Conservation (phyloP, 176 grass and related monocot species). For the bread wheat (Triticum aestivum) region IWGSC_CS_RefSeq_v2.1 NC_057801.1:715260092-715260591, state of each 20-base stretch:
- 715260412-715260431: neutral
- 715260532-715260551: neutral
- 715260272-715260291: conserved; percentile 47
- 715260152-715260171: neutral
- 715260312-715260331: conserved; percentile 71
- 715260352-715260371: neutral
- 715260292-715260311: conserved; percentile 64
- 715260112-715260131: neutral
- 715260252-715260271: neutral
- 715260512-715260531: neutral
- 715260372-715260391: neutral
- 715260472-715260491: neutral
- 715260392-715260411: neutral
- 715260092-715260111: conserved; percentile 10
- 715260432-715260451: conserved; percentile 39
- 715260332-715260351: conserved; percentile 59
- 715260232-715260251: conserved; percentile 12
- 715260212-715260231: neutral
- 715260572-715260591: neutral
- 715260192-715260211: neutral
- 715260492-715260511: neutral
- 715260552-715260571: neutral
- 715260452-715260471: conserved; percentile 35
- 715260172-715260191: neutral
- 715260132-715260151: neutral